Evolutionary conservation across 306 rosid genomes (phyloP), one percentile per base, ranked within the genome.

Genomic region (Malus fusca): DNA sequence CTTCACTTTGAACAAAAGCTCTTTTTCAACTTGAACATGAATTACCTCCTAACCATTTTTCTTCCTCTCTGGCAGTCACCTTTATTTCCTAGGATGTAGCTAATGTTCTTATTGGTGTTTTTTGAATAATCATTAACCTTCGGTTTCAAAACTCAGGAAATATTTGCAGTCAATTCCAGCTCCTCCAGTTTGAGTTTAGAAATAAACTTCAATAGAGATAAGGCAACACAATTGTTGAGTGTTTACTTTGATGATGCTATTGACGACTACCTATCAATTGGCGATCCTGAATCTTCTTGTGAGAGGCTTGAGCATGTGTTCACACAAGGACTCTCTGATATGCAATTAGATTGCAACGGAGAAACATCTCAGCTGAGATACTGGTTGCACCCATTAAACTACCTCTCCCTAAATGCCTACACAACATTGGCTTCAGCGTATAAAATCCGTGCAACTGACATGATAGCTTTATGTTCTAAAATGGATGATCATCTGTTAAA

Each of bases 351-450:
- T 72, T 76, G 61, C 10, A 62, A 62, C 11, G 78, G 85, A 53
- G 88, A 31, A 83, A 84, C 69, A 65, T 40, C 80, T 40, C 71
- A 55, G 61, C 52, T n/a, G 18, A 82, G 61, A 75, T 77, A 86
- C 51, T 77, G 73, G 86, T 77, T 93, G 92, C 85, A 81, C 68
- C 96, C 93, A 74, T 82, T 88, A 52, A 84, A 91, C 74, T 78
- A 88, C 79, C 90, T 86, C 15, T 91, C 90, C 44, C 74, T 93
- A 46, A 87, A 84, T 68, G 89, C 86, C 0, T 93, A 88, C 80
- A 89, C 97, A 25, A 80, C 88, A 66, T 87, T 93, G 37, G 84
- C 93, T 79, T 93, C 97, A 5, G 92, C 87, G 8, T 93, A 91
- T 80, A 86, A 78, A 81, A 88, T 87, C 71, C 81, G 80, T 46